phyloP scores from a whole-genome alignment of 805 yeast genomes.

The Nematodospora valgi region DNA sequence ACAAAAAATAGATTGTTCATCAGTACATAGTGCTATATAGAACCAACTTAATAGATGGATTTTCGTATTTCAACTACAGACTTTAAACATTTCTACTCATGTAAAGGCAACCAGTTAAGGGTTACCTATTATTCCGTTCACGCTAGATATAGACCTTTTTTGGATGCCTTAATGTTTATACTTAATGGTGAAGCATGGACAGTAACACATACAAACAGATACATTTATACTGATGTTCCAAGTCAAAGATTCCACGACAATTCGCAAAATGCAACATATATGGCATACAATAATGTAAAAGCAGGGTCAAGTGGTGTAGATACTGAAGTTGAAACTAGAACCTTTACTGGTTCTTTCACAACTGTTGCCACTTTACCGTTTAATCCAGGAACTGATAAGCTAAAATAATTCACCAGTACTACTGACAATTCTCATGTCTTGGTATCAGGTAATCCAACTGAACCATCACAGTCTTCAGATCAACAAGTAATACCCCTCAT shows the following conservation, averaged over 20 bases:
- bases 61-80: slow-evolving; percentile 15
- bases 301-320: slow-evolving; percentile 15
- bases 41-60: slow-evolving; percentile 15
- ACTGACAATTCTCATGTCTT: no score
- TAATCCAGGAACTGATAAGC: slow-evolving; percentile 11
- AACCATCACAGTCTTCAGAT: no score
- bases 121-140: slow-evolving; percentile 17
- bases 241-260: slow-evolving; percentile 11
- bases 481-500: no score
- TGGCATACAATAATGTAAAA: slow-evolving; percentile 2
- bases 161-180: slow-evolving; percentile 8
- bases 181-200: neutral
- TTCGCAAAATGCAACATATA: slow-evolving; percentile 12
- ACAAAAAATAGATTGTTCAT: slow-evolving; percentile 15
- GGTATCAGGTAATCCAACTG: no score
- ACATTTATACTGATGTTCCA: slow-evolving; percentile 11
- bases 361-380: slow-evolving; percentile 17
- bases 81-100: slow-evolving; percentile 8
- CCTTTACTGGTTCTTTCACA: slow-evolving; percentile 19
- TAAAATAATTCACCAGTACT: no score
- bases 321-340: slow-evolving; percentile 13
- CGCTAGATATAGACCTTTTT: slow-evolving; percentile 21
- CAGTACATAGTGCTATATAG: slow-evolving; percentile 14
- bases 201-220: slow-evolving; percentile 10
- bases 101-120: slow-evolving; percentile 8